Conservation (phyloP, 306 rosid genomes). For the Crotalaria pallida region DNA sequence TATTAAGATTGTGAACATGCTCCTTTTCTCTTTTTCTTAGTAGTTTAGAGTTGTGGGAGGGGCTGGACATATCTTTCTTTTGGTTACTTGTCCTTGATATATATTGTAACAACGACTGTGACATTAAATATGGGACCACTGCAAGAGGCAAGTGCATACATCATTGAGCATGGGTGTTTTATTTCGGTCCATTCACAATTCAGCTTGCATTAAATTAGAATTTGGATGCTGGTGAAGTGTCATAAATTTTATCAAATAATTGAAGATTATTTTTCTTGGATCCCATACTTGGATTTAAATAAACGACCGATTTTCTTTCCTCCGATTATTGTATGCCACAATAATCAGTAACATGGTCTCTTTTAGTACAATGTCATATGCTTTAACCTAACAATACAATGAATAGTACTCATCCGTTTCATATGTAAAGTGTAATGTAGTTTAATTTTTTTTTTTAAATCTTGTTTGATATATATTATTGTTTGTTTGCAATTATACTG, state of each 20-base stretch:
- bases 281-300: not conserved
- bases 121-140: slow-evolving; percentile 31
- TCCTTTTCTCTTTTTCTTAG: not conserved
- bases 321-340: not conserved
- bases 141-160: not conserved
- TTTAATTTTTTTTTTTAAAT: no score
- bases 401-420: no score
- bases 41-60: slow-evolving; percentile 8
- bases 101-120: not conserved
- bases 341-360: not conserved
- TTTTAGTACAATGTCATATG: not conserved
- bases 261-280: not conserved
- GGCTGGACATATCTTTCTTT: not conserved
- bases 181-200: slow-evolving; percentile 27
- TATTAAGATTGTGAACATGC: not conserved
- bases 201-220: slow-evolving; percentile 15
- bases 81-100: not conserved
- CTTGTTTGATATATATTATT: no score
- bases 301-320: not conserved
- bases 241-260: not conserved
- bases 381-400: not conserved
- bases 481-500: no score
- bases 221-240: not conserved
- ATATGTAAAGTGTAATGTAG: no score
- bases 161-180: slow-evolving; percentile 23